Percentiles rank a stretch among this genome's conserved stretches.
These are phyloP conservation scores for Triticum turgidum DNA, from an alignment of 176 grass and related monocot species.

Conservation along the genomic window DNA sequence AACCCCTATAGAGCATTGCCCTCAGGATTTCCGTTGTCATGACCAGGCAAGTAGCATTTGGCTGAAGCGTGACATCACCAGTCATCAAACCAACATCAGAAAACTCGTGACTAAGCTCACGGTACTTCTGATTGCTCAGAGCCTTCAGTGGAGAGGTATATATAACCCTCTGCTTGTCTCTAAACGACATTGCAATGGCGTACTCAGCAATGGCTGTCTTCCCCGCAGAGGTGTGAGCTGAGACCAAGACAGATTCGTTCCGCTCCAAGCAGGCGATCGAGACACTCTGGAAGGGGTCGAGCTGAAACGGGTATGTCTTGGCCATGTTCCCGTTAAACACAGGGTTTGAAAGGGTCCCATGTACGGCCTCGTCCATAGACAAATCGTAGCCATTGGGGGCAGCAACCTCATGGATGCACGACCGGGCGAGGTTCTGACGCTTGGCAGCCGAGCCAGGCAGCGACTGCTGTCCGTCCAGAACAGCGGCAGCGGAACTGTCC, in stretches of 20 bases:
- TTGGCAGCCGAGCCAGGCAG: constrained; percentile 44
- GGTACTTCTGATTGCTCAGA: constrained; percentile 98
- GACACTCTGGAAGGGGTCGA: constrained; percentile 90
- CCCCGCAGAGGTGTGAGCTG: constrained; percentile 93
- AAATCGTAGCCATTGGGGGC: constrained; percentile 61
- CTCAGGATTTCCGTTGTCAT: constrained; percentile 99
- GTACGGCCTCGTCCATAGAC: constrained; percentile 54
- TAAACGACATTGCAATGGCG: constrained; percentile 92
- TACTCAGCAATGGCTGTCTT: constrained; percentile 94
- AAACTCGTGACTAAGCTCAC: constrained; percentile 92
- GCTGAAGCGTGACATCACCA: constrained; percentile 87
- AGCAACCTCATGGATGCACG: constrained; percentile 91
- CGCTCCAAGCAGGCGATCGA: constrained; percentile 87
- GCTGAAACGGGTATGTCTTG: constrained; percentile 86
- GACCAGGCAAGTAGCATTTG: constrained; percentile 89
- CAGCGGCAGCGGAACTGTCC: not conserved
- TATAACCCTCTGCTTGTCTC: constrained; percentile 92
- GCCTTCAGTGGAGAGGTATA: constrained; percentile 96
- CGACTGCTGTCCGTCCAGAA: not conserved
- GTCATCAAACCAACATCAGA: constrained; percentile 94
- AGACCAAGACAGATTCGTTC: constrained; percentile 86
- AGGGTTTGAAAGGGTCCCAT: constrained; percentile 68
- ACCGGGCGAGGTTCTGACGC: constrained; percentile 59
- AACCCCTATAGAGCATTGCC: constrained; percentile 96
- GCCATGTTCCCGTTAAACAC: constrained; percentile 80